A percentile compares a stretch with the other conserved stretches of the same genome.
Evolutionary conservation across 169 alveolate species (phyloP).

Genomic region (Cryptosporidium xiaoi): DNA sequence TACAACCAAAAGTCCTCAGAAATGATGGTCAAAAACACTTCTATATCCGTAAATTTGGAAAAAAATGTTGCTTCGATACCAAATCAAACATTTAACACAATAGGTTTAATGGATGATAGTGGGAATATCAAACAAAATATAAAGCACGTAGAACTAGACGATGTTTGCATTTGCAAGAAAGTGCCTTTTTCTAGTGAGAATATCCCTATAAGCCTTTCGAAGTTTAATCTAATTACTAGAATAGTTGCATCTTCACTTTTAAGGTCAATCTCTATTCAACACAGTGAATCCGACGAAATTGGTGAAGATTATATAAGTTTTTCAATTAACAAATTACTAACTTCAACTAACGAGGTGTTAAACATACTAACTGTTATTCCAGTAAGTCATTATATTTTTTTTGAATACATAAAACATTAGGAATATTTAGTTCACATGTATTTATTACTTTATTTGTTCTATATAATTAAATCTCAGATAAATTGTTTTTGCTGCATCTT

Average conservation of each 20-base stretch:
- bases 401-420: not conserved
- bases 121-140: not conserved
- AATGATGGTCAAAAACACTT: not conserved
- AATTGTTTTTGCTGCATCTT: conserved; percentile 33
- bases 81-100: too few relatives aligned
- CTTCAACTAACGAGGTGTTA: not conserved
- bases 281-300: not conserved
- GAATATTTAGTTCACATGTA: not conserved
- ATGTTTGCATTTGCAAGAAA: conserved; percentile 16
- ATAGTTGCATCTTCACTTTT: conserved; percentile 20
- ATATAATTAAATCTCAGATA: not conserved
- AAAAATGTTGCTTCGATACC: not conserved
- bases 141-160: not conserved
- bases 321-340: conserved; percentile 20
- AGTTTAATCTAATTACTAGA: not conserved
- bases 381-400: conserved; percentile 14
- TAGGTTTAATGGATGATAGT: too few relatives aligned
- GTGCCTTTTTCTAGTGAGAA: not conserved
- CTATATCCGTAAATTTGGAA: not conserved
- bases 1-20: not conserved
- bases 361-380: conserved; percentile 6
- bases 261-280: not conserved
- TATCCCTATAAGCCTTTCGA: not conserved
- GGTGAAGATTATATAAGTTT: conserved; percentile 16
- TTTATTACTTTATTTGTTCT: not conserved